Evolutionary conservation across 2,329 filamentous ascomycete species (phyloP).

Genomic region (Epicoccum nigrum): DNA sequence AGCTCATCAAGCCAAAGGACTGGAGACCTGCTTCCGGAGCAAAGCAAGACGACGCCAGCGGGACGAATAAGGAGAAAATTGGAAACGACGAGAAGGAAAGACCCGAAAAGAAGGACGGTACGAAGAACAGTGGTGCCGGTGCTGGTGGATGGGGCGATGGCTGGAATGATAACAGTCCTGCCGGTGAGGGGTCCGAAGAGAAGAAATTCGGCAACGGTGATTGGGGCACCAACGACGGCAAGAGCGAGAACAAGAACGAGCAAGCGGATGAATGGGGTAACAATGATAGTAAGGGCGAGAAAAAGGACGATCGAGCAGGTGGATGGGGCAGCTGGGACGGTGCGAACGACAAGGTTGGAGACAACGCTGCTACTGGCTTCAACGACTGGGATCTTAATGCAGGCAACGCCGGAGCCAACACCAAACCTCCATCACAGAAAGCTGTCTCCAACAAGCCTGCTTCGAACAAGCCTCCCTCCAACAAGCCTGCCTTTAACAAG

Average conservation of each 20-base stretch:
- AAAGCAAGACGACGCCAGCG: not conserved
- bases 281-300: not conserved
- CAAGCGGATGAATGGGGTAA: not conserved
- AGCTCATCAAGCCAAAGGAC: constrained; percentile 43
- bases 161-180: not conserved
- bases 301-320: not conserved
- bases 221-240: not conserved
- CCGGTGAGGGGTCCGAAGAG: no score
- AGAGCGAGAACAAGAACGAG: not conserved
- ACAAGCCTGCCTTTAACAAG: not conserved
- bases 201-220: no score
- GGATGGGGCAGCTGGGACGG: not conserved
- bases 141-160: not conserved
- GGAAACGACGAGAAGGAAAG: constrained; percentile 14
- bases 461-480: not conserved
- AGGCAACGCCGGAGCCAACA: not conserved
- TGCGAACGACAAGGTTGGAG: not conserved
- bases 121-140: not conserved
- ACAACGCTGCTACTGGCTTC: not conserved
- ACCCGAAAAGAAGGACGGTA: constrained; percentile 11
- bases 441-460: not conserved
- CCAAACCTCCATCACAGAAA: not conserved
- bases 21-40: constrained; percentile 7
- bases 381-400: not conserved
- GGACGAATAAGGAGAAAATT: constrained; percentile 18